These are phyloP conservation scores for Kregervanrija delftensis DNA, from an alignment of 805 yeast genomes.

Conservation along the genomic window DNA sequence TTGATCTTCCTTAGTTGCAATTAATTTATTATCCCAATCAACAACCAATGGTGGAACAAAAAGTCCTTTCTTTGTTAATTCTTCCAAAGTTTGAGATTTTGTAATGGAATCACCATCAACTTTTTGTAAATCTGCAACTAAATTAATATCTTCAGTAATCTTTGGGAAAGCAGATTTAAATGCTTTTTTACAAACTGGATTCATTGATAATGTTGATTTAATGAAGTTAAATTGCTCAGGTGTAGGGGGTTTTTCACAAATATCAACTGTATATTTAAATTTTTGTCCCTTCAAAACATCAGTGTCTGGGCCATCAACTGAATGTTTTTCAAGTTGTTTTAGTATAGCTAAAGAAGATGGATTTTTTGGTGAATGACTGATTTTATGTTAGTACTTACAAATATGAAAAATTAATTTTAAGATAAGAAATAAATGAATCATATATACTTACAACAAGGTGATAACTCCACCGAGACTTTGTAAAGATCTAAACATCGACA, in stretches of 20 bases:
- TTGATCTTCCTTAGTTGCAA: slow-evolving; percentile 42
- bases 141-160: slow-evolving; percentile 9
- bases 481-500: slow-evolving; percentile 43
- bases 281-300: slow-evolving; percentile 1
- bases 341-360: slow-evolving; percentile 15
- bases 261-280: slow-evolving; percentile 21
- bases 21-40: slow-evolving; percentile 53
- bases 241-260: slow-evolving; percentile 20
- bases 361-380: slow-evolving; percentile 22
- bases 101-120: neutral
- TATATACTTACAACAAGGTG: slow-evolving; percentile 33
- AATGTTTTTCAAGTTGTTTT: slow-evolving; percentile 8
- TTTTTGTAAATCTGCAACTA: slow-evolving; percentile 14
- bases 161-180: slow-evolving; percentile 26
- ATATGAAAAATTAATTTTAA: neutral
- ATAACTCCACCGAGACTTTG: slow-evolving; percentile 40
- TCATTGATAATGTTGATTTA: slow-evolving; percentile 17
- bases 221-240: slow-evolving; percentile 27
- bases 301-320: slow-evolving; percentile 1
- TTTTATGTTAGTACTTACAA: slow-evolving; percentile 7
- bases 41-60: slow-evolving; percentile 45
- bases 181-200: slow-evolving; percentile 24
- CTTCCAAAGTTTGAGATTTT: slow-evolving; percentile 11
- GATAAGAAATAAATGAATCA: neutral
- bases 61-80: slow-evolving; percentile 16